These are phyloP conservation scores for Desmodesmus armatus DNA, from an alignment of 139 green algal genomes.

Conservation along the genomic window DNA sequence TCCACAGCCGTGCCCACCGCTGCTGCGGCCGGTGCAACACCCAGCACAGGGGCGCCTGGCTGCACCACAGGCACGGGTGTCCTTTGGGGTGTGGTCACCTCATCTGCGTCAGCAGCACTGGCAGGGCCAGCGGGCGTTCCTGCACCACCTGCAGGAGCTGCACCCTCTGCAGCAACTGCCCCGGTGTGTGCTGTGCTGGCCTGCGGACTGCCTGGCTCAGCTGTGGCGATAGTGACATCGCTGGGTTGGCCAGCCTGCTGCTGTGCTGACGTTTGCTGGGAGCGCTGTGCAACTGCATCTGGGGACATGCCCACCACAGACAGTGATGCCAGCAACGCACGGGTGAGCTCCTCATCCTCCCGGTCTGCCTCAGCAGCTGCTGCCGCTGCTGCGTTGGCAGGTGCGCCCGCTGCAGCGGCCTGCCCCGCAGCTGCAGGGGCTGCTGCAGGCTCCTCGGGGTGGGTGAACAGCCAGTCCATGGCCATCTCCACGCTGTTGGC, in stretches of 20 bases:
- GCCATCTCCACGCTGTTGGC: constrained; percentile 89
- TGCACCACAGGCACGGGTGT: neutral
- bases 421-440: constrained; percentile 31
- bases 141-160: constrained; percentile 9
- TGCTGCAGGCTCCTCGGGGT: constrained; percentile 74
- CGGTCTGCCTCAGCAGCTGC: neutral
- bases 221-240: neutral
- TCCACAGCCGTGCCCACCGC: constrained; percentile 15
- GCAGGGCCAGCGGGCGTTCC: neutral
- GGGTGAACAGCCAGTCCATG: constrained; percentile 94
- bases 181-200: neutral
- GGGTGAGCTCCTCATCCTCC: constrained; percentile 58
- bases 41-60: constrained; percentile 12
- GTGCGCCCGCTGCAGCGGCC: constrained; percentile 12
- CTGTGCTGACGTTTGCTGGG: neutral
- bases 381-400: constrained; percentile 4
- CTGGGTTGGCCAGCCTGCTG: neutral
- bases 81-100: neutral
- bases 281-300: constrained; percentile 40
- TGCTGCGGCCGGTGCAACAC: constrained; percentile 1
- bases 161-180: constrained; percentile 31
- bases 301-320: constrained; percentile 31
- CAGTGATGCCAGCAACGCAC: constrained; percentile 67
- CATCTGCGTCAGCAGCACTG: neutral
- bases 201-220: neutral